A percentile compares a stretch with the other conserved stretches of the same genome.
Evolutionary conservation across 768 basidiomycete genomes (phyloP).

Genomic region (Basidioascus undulatus): DNA sequence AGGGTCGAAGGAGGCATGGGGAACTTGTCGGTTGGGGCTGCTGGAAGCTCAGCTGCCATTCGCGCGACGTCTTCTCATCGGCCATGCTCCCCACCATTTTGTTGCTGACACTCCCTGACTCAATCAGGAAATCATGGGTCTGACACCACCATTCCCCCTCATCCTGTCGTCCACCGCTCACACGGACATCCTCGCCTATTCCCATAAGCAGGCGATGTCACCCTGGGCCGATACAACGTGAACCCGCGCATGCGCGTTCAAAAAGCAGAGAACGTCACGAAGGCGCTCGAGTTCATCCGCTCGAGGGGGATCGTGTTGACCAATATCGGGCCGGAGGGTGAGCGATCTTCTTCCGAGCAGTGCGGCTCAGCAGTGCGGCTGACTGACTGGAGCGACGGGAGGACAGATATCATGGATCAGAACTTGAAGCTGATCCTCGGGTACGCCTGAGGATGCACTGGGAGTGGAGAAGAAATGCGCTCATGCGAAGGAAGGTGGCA

Average conservation of each 20-base stretch:
- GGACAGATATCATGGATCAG: slow-evolving; percentile 86
- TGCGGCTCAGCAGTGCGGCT: not conserved
- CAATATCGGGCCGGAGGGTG: slow-evolving; percentile 91
- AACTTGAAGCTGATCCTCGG: slow-evolving; percentile 90
- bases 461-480: not conserved
- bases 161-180: not conserved
- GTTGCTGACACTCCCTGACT: not conserved
- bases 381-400: not conserved
- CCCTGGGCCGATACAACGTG: slow-evolving; percentile 84
- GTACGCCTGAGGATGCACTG: too few species aligned
- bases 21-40: too few species aligned
- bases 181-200: not conserved
- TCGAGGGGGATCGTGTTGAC: slow-evolving; percentile 86
- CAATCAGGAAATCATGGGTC: slow-evolving; percentile 97
- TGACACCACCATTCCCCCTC: slow-evolving; percentile 4
- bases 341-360: not conserved
- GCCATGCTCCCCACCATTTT: not conserved
- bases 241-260: slow-evolving; percentile 78
- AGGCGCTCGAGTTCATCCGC: slow-evolving; percentile 74
- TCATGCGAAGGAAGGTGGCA: too few species aligned
- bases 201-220: slow-evolving; percentile 39
- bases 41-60: not conserved
- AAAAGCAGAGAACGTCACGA: slow-evolving; percentile 94
- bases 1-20: too few species aligned
- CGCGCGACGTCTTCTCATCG: slow-evolving; percentile 1